Evolutionary conservation across 176 grass and related monocot genomes (phyloP).

Genomic region (Aegilops tauschii): DNA sequence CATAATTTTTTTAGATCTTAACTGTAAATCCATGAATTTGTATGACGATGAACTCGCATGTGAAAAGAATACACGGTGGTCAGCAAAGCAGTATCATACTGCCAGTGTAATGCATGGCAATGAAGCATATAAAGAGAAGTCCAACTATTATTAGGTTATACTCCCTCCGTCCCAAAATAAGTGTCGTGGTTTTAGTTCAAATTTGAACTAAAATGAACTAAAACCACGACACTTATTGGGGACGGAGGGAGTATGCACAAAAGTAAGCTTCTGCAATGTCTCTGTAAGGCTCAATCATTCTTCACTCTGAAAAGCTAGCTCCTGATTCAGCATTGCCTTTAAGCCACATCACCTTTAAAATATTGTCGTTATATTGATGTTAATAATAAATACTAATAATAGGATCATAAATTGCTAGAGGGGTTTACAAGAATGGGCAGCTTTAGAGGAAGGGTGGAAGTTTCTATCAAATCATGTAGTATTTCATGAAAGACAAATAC

Average conservation of each 20-base stretch:
- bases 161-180: no score
- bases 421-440: background rate
- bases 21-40: background rate
- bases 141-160: background rate
- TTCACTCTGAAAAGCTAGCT: background rate
- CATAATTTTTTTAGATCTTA: background rate
- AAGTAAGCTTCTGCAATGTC: background rate
- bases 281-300: slow-evolving; percentile 12
- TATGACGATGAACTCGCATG: background rate
- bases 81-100: background rate
- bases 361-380: background rate
- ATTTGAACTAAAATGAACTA: no score
- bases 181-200: no score
- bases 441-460: background rate
- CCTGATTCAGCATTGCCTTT: background rate
- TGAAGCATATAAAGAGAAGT: slow-evolving; percentile 15
- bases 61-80: background rate
- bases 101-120: background rate
- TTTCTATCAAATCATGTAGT: background rate
- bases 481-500: background rate
- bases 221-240: no score
- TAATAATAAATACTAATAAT: background rate
- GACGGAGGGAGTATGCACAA: background rate
- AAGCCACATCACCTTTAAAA: background rate
- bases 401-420: background rate